These are phyloP conservation scores for Quercus robur DNA, from an alignment of 306 rosid genomes.

Conservation along the genomic window DNA sequence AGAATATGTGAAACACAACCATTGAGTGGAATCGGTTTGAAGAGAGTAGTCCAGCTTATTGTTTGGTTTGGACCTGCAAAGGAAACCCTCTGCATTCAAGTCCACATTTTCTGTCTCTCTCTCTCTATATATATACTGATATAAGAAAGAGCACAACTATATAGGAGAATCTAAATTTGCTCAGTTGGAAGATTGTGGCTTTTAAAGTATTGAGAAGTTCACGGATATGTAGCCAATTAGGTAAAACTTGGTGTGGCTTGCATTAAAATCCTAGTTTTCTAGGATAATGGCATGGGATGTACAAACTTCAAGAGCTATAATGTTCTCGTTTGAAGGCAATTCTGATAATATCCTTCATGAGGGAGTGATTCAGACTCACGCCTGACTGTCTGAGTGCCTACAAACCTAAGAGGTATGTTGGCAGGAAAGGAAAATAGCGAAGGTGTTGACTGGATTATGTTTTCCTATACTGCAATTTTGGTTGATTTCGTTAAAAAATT, in stretches of 20 bases:
- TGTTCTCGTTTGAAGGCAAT: conserved; percentile 27
- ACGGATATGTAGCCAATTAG: too few relatives aligned
- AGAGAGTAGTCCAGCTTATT: background rate
- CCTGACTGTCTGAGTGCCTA: conserved; percentile 42
- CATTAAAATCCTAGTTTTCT: too few relatives aligned
- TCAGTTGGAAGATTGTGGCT: too few relatives aligned
- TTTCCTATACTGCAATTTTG: conserved; percentile 74
- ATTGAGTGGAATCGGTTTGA: background rate
- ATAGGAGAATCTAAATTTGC: too few relatives aligned
- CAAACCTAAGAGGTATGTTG: conserved; percentile 55
- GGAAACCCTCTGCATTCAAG: background rate
- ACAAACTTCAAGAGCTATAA: conserved; percentile 45
- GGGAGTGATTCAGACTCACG: conserved; percentile 79
- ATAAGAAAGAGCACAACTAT: too few relatives aligned
- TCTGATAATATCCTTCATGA: conserved; percentile 71
- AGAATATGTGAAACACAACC: background rate
- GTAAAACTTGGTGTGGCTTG: too few relatives aligned
- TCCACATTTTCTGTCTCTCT: background rate
- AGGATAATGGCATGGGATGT: conserved; percentile 21
- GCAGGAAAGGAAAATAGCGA: conserved; percentile 56
- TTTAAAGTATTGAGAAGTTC: too few relatives aligned
- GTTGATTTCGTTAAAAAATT: conserved; percentile 44
- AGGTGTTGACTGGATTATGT: conserved; percentile 53
- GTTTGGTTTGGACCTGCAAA: background rate
- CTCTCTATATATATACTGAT: too few relatives aligned